Evolutionary conservation across 2,329 filamentous ascomycete species (phyloP).

Genomic region (Sclerotinia spermophila): DNA sequence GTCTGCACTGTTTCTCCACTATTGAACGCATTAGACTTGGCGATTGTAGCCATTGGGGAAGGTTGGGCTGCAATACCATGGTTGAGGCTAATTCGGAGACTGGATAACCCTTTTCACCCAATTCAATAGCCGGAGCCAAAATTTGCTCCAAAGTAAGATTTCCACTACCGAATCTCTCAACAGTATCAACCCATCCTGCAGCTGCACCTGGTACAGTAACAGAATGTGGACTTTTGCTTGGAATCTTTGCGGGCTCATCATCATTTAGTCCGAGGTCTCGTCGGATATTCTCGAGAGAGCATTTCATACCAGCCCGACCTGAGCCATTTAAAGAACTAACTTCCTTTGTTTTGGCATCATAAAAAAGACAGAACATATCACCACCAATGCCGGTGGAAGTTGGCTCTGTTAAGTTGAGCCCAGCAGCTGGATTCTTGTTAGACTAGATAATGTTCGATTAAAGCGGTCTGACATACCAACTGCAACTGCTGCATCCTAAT

Average conservation of each 20-base stretch:
- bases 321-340: conserved; percentile 89
- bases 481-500: conserved; percentile 89
- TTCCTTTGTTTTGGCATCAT: conserved; percentile 57
- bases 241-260: conserved; percentile 58
- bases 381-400: conserved; percentile 92
- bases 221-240: conserved; percentile 71
- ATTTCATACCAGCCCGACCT: conserved; percentile 71
- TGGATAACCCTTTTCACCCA: conserved; percentile 86
- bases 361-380: conserved; percentile 58
- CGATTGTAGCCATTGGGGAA: background rate
- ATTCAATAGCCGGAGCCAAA: conserved; percentile 74
- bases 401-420: conserved; percentile 89
- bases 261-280: conserved; percentile 63
- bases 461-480: conserved; percentile 56
- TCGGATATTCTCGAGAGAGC: conserved; percentile 66
- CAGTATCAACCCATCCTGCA: conserved; percentile 87
- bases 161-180: conserved; percentile 85
- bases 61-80: conserved; percentile 27
- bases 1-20: conserved; percentile 71
- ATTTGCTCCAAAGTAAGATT: conserved; percentile 75
- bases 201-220: conserved; percentile 87
- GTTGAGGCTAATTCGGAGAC: conserved; percentile 65
- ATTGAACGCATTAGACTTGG: conserved; percentile 14
- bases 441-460: background rate
- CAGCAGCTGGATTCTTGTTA: conserved; percentile 61